Evolutionary conservation across 163 green algal species (phyloP), one percentile per base, ranked within the genome.

Genomic region (Chlamydomonas reinhardtii): DNA sequence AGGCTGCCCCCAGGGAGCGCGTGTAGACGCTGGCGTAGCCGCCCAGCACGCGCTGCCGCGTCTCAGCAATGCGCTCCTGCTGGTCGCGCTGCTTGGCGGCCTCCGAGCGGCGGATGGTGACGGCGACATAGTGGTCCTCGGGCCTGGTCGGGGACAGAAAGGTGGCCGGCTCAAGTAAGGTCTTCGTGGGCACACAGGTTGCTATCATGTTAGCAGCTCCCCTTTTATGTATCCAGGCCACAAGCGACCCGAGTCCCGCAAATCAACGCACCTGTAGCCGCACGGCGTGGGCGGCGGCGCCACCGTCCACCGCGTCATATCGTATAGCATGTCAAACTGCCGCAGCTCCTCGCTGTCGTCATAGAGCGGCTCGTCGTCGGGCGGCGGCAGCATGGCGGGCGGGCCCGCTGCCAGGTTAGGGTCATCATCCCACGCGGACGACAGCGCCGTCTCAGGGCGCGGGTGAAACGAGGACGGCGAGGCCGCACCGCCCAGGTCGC

Each of bases 311-410:
- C 82, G 72, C 9, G 82, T 87, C 82, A 87, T 87, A 39, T 87
- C 82, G 39, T 87, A 87, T 39, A 87, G 61, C 59, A 87, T 11
- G 39, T 87, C 82, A 39, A 87, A 87, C 37, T 82, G 69, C 34
- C 35, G 70, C 5, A 27, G 15, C 25, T 32, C 70, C 29, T 80
- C 32, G 43, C 6, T 56, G 5, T 79, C 70, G 34, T 78, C 79
- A 0, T 77, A 39, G 52, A 76, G 32, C 66, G 43, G 78, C 34
- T 31, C 78, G 20, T 39, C 66, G 32, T 70, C 76, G 35, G 39
- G 17, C 68, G 65, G 19, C 65, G 65, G 48, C 14, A 19, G 48
- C 48, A 19, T 56, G 14, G 48, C 48, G 48, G 48, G 48, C 48
- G 48, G 48, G 48, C 48, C 48, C 2, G 48, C 11, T 14, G 48